Base-by-base conservation (phyloP, 1,284 basidiomycete species). In the Ceratobasidium papillatum region DNA sequence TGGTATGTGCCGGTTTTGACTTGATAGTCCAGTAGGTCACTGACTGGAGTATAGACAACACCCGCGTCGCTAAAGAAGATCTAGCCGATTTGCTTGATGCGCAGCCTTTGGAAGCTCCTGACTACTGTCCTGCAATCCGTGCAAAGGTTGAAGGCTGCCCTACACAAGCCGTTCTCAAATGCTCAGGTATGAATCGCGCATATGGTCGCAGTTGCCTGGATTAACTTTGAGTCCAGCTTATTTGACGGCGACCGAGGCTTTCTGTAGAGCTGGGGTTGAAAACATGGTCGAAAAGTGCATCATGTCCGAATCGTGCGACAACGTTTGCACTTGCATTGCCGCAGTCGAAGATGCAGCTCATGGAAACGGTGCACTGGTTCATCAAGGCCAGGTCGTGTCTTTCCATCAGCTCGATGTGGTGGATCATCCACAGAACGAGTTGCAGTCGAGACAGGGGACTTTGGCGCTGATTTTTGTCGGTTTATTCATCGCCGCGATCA, bases 261-360 rank as follows among this genome's bases (percentile, higher is more conserved):
- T 61, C 25, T 61, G 58, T 27, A 61, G 38, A 32, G 58, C 58
- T 3, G 58, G 36, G 11, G n/a, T 7, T 9, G 7, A 25, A 9
- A 61, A 61, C 34, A 38, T 61, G 19, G 19, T 61, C 11, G 58
- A 61, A 41, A 61, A n/a, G n/a, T 61, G 58, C 19, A 61, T 61
- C 36, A 61, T 61, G 58, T 61, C 58, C 34, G 58, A 61, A 19
- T 41, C 36, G 3, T 61, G 58, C 41, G 34, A n/a, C 19, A 61
- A 61, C n/a, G 19, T 61, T 19, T 61, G 58, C 58, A 27, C 5
- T 5, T 41, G 58, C 25, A 61, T 61, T 25, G 11, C 2, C 4
- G 58, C 58, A 1, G 58, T 43, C 17, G 58, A 61, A 14, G 41
- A 43, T 25, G 58, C 58, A 7, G 58, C 58, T 22, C 36, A 61